phyloP scores from a whole-genome alignment of 805 yeast species.

The Spencermartinsiella europaea region DNA sequence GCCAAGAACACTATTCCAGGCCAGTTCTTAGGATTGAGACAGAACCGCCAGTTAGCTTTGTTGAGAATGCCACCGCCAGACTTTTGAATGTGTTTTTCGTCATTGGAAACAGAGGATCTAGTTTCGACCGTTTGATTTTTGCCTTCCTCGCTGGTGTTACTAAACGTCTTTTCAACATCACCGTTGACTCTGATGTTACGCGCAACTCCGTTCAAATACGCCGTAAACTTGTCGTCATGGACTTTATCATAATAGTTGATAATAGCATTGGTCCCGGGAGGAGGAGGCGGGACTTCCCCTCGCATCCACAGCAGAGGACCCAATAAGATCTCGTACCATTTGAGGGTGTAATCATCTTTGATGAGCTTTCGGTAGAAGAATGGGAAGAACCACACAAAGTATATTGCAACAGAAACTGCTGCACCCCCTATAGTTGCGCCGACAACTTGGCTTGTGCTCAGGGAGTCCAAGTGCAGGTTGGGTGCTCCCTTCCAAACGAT shows the following conservation, averaged over 20 bases:
- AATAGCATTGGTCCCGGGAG: slow-evolving; percentile 47
- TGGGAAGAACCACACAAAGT: slow-evolving; percentile 54
- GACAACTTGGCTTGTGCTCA: slow-evolving; percentile 47
- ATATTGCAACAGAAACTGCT: slow-evolving; percentile 48
- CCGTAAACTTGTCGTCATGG: slow-evolving; percentile 7
- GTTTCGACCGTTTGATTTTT: neutral
- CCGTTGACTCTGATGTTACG: slow-evolving; percentile 1
- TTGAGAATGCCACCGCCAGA: neutral
- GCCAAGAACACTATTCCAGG: slow-evolving; percentile 45
- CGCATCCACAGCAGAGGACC: slow-evolving; percentile 61
- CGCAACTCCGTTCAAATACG: slow-evolving; percentile 15
- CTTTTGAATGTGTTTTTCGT: slow-evolving; percentile 6
- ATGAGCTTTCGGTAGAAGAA: slow-evolving; percentile 56
- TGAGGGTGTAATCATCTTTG: slow-evolving; percentile 61
- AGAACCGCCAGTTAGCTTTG: slow-evolving; percentile 21
- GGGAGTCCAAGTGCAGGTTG: slow-evolving; percentile 48
- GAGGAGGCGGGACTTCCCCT: slow-evolving; percentile 61
- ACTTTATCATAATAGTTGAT: slow-evolving; percentile 52
- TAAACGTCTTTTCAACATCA: neutral
- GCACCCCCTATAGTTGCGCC: slow-evolving; percentile 65
- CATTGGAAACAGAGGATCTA: slow-evolving; percentile 5
- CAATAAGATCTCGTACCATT: slow-evolving; percentile 47
- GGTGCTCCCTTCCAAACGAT: slow-evolving; percentile 82
- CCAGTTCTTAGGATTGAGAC: slow-evolving; percentile 45
- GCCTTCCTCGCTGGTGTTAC: neutral